Percentiles rank a stretch among this genome's conserved stretches.
These are phyloP conservation scores for Ciborinia camelliae DNA, from an alignment of 2,329 filamentous ascomycete species.

Conservation along the genomic window DNA sequence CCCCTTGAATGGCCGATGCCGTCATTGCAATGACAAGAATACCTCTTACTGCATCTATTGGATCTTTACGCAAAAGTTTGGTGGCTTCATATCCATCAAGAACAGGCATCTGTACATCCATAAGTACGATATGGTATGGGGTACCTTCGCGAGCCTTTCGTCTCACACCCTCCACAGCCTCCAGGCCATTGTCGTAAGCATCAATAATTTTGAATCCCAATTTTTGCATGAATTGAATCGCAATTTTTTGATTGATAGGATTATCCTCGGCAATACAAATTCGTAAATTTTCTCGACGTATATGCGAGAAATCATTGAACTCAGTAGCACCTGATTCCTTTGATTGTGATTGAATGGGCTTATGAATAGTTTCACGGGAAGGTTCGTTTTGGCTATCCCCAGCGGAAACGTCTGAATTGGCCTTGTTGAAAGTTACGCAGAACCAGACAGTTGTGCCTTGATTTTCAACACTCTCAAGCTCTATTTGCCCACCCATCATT, in stretches of 20 bases:
- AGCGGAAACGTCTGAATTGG: constrained; percentile 57
- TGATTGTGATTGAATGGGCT: constrained; percentile 42
- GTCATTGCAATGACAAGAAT: constrained; percentile 98
- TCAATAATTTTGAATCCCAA: constrained; percentile 79
- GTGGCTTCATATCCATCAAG: constrained; percentile 92
- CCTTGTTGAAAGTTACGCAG: constrained; percentile 81
- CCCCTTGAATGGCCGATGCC: constrained; percentile 88
- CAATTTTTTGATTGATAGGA: constrained; percentile 89
- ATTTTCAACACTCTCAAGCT: constrained; percentile 72
- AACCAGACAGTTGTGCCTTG: constrained; percentile 73
- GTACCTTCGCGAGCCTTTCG: constrained; percentile 66
- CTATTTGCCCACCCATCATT: constrained; percentile 83
- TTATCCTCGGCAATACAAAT: constrained; percentile 97
- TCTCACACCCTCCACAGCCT: constrained; percentile 82
- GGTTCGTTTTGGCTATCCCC: constrained; percentile 49
- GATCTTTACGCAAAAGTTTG: constrained; percentile 73
- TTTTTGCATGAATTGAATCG: constrained; percentile 82
- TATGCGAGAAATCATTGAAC: constrained; percentile 64
- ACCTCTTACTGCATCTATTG: constrained; percentile 71
- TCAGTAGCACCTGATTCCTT: constrained; percentile 40
- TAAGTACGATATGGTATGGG: constrained; percentile 86
- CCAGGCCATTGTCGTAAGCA: constrained; percentile 84
- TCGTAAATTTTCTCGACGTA: constrained; percentile 74
- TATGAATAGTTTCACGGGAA: constrained; percentile 40
- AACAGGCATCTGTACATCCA: constrained; percentile 96